These are phyloP conservation scores for Inga laurina DNA, from an alignment of 306 rosid genomes.

Conservation along the genomic window DNA sequence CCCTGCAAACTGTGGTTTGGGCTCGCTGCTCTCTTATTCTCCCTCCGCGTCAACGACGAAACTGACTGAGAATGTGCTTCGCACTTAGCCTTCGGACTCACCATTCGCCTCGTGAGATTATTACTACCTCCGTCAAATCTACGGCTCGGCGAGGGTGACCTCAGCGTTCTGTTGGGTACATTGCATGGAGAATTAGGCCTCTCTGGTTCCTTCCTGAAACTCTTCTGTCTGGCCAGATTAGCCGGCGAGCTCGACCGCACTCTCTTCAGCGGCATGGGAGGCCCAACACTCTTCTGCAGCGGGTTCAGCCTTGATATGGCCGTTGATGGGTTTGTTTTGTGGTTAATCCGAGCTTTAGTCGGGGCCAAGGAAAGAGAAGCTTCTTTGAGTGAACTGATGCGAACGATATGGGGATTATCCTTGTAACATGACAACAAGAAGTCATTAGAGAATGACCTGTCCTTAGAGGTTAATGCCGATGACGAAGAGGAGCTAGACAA, in stretches of 20 bases:
- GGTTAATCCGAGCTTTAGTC: neutral
- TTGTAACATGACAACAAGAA: conserved; percentile 65
- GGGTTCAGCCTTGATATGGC: neutral
- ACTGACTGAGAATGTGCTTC: neutral
- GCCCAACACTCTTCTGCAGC: conserved; percentile 18
- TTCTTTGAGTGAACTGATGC: conserved; percentile 61
- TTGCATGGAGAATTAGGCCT: conserved; percentile 28
- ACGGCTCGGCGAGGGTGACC: conserved; percentile 73
- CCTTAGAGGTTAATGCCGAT: conserved; percentile 52
- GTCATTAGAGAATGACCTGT: conserved; percentile 71
- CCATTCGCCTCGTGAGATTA: conserved; percentile 32
- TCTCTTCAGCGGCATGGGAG: conserved; percentile 57
- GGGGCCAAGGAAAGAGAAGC: conserved; percentile 22
- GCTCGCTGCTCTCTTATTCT: conserved; percentile 33
- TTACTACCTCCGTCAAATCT: conserved; percentile 27
- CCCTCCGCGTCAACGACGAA: conserved; percentile 31
- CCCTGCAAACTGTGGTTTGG: conserved; percentile 40
- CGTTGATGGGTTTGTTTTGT: neutral
- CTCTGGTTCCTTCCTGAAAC: conserved; percentile 60
- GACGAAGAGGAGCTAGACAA: conserved; percentile 49
- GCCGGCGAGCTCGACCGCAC: conserved; percentile 61
- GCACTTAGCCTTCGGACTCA: conserved; percentile 7
- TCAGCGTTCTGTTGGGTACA: conserved; percentile 31
- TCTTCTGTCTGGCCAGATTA: conserved; percentile 65
- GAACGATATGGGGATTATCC: conserved; percentile 69